These are phyloP conservation scores for Rhododendron ferrugineum DNA, from an alignment of 148 eudicot genomes.

Conservation along the genomic window DNA sequence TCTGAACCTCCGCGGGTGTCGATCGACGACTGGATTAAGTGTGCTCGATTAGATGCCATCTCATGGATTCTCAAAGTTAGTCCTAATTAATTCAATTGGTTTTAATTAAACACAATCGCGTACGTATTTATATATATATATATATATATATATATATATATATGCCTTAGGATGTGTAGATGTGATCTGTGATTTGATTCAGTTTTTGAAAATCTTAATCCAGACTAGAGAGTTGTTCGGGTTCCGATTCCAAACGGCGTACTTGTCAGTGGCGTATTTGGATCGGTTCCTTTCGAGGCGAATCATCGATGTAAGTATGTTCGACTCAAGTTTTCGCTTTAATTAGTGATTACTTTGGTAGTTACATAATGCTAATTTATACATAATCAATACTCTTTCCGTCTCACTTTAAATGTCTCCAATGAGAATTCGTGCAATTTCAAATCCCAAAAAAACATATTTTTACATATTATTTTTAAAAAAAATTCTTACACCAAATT, in stretches of 20 bases:
- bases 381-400: no score
- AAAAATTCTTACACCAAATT: no score
- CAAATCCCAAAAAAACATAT: no score
- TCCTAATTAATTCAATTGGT: background rate
- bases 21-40: slow-evolving; percentile 3
- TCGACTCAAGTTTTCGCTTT: background rate
- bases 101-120: background rate
- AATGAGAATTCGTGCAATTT: no score
- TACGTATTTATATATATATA: background rate
- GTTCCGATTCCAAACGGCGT: slow-evolving; percentile 29
- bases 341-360: background rate
- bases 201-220: background rate
- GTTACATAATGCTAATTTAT: background rate
- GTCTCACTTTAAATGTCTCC: no score
- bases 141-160: no score
- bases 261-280: slow-evolving; percentile 31
- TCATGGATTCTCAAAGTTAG: slow-evolving; percentile 23
- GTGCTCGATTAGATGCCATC: slow-evolving; percentile 22
- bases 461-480: no score
- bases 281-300: slow-evolving; percentile 29
- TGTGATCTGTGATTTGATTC: background rate
- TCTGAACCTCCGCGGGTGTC: background rate
- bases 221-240: slow-evolving; percentile 31
- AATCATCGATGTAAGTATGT: slow-evolving; percentile 26
- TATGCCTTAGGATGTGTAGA: background rate